Percentiles rank a stretch among this genome's conserved stretches.
These are phyloP conservation scores for Pyrrhoderma lamaoense DNA, from an alignment of 1,284 basidiomycete genomes.

Conservation along the genomic window DNA sequence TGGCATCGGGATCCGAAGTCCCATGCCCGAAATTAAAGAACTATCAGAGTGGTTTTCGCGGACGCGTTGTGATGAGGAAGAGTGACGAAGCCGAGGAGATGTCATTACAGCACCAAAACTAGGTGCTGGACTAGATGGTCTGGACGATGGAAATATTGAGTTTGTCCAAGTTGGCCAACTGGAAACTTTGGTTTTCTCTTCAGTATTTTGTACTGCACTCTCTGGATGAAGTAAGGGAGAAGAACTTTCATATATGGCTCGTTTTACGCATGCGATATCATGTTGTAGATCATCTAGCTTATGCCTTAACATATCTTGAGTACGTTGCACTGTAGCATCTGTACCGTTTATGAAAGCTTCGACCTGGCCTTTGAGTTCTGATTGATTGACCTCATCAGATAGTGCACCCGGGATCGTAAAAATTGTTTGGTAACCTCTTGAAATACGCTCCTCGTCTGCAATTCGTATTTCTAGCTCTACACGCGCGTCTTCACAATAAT, in stretches of 20 bases:
- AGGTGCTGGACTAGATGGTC: constrained; percentile 36
- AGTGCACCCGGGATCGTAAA: constrained; percentile 52
- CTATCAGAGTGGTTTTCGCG: constrained; percentile 25
- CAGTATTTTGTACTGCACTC: constrained; percentile 13
- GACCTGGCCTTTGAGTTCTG: constrained; percentile 46
- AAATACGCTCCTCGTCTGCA: constrained; percentile 69
- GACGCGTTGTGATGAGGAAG: constrained; percentile 33
- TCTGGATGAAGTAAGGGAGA: constrained; percentile 18
- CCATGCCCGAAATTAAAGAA: constrained; percentile 40
- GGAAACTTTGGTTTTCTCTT: constrained; percentile 19
- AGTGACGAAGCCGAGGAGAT: constrained; percentile 44
- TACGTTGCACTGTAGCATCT: constrained; percentile 42
- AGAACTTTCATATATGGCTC: constrained; percentile 40
- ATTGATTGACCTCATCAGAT: constrained; percentile 27
- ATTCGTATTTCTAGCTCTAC: constrained; percentile 82
- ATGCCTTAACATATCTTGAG: constrained; percentile 41
- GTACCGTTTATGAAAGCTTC: constrained; percentile 53
- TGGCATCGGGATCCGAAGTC: constrained; percentile 58
- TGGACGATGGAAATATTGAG: constrained; percentile 34
- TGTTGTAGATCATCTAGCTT: constrained; percentile 76
- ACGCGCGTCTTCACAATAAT: constrained; percentile 77
- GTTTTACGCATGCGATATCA: constrained; percentile 66
- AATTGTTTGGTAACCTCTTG: constrained; percentile 66
- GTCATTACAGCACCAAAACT: constrained; percentile 69
- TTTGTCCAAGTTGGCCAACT: constrained; percentile 56